Percentiles rank a stretch among this genome's conserved stretches.
Conservation (phyloP, 768 basidiomycete genomes). For the Arthromyces matolae region DNA sequence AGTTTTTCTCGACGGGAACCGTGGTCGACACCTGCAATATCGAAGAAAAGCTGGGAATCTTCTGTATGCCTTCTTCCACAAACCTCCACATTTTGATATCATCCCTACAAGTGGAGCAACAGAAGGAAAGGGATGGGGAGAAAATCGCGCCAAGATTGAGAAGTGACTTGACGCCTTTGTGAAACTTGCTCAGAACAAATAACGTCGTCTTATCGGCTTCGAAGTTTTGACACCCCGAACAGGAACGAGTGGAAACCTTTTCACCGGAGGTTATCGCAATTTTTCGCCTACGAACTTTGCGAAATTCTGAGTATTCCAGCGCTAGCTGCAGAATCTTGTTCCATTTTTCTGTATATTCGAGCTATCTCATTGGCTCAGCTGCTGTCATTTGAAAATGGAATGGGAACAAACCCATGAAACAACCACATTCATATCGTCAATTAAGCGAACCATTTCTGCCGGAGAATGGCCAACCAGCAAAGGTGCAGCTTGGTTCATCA, state of each 20-base stretch:
- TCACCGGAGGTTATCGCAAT: fast-evolving
- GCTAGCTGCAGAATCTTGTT: background rate
- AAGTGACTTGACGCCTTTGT: constrained; percentile 1
- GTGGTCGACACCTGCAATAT: no score
- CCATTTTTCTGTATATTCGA: constrained; percentile 6
- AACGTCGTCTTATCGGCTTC: background rate
- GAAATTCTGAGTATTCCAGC: background rate
- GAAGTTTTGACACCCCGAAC: background rate
- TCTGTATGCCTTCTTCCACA: background rate
- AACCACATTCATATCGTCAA: background rate
- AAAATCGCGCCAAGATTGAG: constrained; percentile 4
- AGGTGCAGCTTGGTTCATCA: constrained; percentile 6
- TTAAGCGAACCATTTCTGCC: background rate
- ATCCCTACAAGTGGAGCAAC: background rate
- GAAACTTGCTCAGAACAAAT: constrained; percentile 4
- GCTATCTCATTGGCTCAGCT: background rate
- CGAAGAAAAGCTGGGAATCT: constrained; percentile 4
- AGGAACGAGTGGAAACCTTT: background rate
- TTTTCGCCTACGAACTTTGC: background rate
- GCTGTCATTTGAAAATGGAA: no score
- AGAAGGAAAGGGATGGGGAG: background rate
- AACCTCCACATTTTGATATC: constrained; percentile 1
- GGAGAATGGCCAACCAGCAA: background rate
- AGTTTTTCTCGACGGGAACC: no score
- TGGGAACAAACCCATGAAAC: background rate